Conservation (phyloP, 257 asterid genomes). For the Solanum tarapatanum region DNA sequence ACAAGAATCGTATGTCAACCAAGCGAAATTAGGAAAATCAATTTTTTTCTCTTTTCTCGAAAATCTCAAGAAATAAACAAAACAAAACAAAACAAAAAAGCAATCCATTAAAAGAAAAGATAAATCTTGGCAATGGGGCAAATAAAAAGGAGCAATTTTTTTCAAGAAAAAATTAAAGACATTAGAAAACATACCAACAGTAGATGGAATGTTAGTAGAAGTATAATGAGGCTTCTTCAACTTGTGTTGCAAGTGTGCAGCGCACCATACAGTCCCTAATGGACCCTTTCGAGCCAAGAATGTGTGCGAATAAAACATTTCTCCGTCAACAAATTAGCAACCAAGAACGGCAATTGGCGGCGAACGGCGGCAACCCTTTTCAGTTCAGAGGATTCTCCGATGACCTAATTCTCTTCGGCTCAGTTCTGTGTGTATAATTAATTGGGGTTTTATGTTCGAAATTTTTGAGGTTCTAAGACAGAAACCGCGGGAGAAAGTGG, state of each 20-base stretch:
- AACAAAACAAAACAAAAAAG: background rate
- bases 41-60: background rate
- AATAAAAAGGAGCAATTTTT: background rate
- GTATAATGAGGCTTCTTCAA: conserved; percentile 63
- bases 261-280: conserved; percentile 90
- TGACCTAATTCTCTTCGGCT: background rate
- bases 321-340: background rate
- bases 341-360: background rate
- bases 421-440: background rate
- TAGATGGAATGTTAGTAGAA: conserved; percentile 46
- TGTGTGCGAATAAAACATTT: conserved; percentile 80
- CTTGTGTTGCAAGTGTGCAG: conserved; percentile 79
- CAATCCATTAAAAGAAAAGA: background rate
- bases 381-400: background rate
- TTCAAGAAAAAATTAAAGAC: background rate
- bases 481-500: conserved; percentile 3
- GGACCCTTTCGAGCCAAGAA: conserved; percentile 77
- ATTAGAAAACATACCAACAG: conserved; percentile 41
- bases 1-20: background rate
- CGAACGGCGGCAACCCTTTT: background rate
- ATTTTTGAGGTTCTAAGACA: background rate
- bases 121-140: background rate
- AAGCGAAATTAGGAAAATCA: background rate
- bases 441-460: background rate
- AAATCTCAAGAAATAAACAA: background rate